A percentile compares a stretch with the other conserved stretches of the same genome.
These are phyloP conservation scores for Candida dubliniensis DNA, from an alignment of 1,139 yeast species.

Conservation along the genomic window DNA sequence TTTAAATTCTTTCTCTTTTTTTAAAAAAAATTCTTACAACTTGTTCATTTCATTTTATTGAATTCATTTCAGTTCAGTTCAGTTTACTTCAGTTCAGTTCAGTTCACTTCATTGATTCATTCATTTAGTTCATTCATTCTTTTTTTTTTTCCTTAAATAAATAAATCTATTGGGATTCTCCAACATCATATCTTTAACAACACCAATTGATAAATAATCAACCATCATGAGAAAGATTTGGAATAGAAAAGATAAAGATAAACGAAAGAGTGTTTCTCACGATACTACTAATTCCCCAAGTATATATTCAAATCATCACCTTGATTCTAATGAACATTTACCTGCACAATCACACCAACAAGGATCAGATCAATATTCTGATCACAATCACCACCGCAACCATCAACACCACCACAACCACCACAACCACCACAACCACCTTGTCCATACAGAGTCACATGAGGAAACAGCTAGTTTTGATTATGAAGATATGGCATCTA, in stretches of 20 bases:
- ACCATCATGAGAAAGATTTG: slow-evolving; percentile 22
- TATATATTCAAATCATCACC: slow-evolving; percentile 2
- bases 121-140: too few species aligned
- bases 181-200: too few species aligned
- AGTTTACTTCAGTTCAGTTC: too few species aligned
- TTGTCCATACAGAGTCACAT: too few species aligned
- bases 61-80: too few species aligned
- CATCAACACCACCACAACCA: background rate
- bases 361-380: background rate
- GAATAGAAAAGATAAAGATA: slow-evolving; percentile 20
- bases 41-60: too few species aligned
- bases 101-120: too few species aligned
- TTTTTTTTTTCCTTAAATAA: too few species aligned
- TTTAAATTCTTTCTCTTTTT: too few species aligned
- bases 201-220: too few species aligned
- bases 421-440: background rate
- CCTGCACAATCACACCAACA: background rate
- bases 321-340: slow-evolving; percentile 4
- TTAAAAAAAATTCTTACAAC: too few species aligned
- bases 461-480: background rate
- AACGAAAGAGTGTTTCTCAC: slow-evolving; percentile 14
- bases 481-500: slow-evolving; percentile 7
- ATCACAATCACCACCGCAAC: background rate
- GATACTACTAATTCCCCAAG: background rate
- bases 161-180: too few species aligned